Base-by-base conservation (phyloP, 441 rosid genomes). In the Jatropha multifida region DNA sequence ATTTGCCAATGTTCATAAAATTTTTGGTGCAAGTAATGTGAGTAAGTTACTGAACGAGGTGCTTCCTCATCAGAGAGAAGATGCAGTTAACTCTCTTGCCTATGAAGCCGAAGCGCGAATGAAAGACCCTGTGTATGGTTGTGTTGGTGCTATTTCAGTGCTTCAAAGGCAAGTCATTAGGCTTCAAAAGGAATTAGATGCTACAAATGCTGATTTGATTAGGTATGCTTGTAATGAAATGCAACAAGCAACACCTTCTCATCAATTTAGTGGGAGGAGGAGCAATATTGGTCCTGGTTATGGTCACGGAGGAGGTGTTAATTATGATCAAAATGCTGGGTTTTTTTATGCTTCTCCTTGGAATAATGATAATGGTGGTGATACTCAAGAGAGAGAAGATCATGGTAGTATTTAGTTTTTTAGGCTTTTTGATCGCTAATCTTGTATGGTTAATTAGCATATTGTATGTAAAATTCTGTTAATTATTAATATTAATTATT, bases 81-180 rank as follows among this genome's bases (percentile, higher is more conserved):
- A 94, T 72, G 98, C 98, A 11, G 98, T 92, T 60, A 94, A 90
- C 75, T 94, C 98, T 41, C 87, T 94, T 65, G 96, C 98, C 77
- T 94, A 90, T 38, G 98, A 94, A 80, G 98, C 98, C 0, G 98
- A 94, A 83, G 98, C 98, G 20, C 78, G 98, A 71, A 90, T 92
- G 67, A 89, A 93, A 64, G 98, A 94, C 65, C 98, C 98, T 0
- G 97, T 94, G 66, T 89, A 94, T 13, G 98, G 98, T 66, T 94
- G 98, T 65, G 94, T 92, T 15, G 94, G 93, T 40, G 94, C 96
- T 49, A 94, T 94, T 83, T 89, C 97, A 62, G 92, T 88, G 81
- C 92, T 94, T 71, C 98, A 94, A 76, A 86, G 96, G 71, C 97
- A 92, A 78, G 96, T 94, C 52, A 84, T 89, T 42, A 82, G 90